Conservation (phyloP, 2,329 filamentous ascomycete species). For the Aspergillus nomiae region DNA sequence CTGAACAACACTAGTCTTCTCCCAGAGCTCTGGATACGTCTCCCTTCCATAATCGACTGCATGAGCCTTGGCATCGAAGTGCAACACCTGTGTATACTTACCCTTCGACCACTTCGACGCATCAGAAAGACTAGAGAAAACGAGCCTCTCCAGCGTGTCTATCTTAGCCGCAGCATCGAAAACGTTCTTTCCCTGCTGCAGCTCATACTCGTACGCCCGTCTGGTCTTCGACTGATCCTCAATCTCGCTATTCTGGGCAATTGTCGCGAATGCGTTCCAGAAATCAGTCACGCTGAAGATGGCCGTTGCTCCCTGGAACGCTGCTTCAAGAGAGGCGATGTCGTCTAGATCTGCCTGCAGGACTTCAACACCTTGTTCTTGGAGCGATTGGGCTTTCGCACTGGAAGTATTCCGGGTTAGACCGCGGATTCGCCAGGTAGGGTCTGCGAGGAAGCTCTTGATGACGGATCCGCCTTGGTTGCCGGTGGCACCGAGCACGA, state of each 20-base stretch:
- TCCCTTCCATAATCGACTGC: conserved; percentile 34
- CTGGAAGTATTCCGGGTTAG: conserved; percentile 48
- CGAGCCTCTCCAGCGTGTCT: conserved; percentile 37
- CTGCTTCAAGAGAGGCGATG: conserved; percentile 30
- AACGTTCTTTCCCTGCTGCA: conserved; percentile 40
- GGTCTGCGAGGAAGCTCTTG: conserved; percentile 15
- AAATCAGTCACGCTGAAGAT: conserved; percentile 45
- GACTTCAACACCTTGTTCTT: conserved; percentile 39
- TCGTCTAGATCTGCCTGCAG: conserved; percentile 39
- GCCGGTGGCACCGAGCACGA: conserved; percentile 34
- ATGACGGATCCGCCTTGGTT: conserved; percentile 28
- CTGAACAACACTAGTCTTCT: conserved; percentile 35
- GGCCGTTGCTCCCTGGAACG: conserved; percentile 39
- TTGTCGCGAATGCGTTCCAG: conserved; percentile 24
- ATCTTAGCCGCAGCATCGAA: conserved; percentile 39
- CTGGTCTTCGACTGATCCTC: conserved; percentile 6
- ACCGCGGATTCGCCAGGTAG: conserved; percentile 18
- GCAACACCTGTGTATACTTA: conserved; percentile 44
- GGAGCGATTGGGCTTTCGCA: conserved; percentile 34
- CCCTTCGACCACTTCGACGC: conserved; percentile 42
- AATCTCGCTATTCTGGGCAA: conserved; percentile 19
- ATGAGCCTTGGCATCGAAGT: conserved; percentile 47
- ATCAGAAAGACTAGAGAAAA: conserved; percentile 43
- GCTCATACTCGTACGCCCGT: conserved; percentile 26
- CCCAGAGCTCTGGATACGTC: conserved; percentile 27